Base-by-base conservation (phyloP, 345 rosid genomes). In the Gynandropsis gynandra region DNA sequence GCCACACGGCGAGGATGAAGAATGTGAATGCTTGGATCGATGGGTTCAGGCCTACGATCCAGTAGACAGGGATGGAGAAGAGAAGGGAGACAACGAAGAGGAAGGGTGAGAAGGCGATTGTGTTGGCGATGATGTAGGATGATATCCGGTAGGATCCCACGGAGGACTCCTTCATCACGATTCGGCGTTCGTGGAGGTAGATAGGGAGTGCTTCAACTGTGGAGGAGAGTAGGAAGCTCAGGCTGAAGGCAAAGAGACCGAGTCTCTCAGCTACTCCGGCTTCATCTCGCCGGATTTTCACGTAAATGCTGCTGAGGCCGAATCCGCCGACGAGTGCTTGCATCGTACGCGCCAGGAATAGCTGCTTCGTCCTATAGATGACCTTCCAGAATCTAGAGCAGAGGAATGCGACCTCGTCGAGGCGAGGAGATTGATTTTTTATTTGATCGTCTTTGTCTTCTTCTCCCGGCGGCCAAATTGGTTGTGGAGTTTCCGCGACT, bases 161-260 rank as follows among this genome's bases (percentile, higher is more conserved):
- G 0, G 98, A 83, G 6, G 95, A 52, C 58, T 90, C 98, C 65
- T 84, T 90, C 98, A 87, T 87, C 9, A 90, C 50, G 10, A 90
- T 89, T 0, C 83, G 77, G 11, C 96, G 77, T 55, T 90, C 96
- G 41, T 79, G 89, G 10, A 87, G 95, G 71, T 72, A 87, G 7
- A 87, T 84, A 0, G 98, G 96, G 32, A 90, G 85, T 8, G 98
- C 95, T 72, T 90, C 98, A 0, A 87, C 95, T 1, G 96, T 87
- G 8, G 96, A 83, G 15, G 96, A 90, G 11, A 90, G 80, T 9
- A 90, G 83, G 67, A 84, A 87, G 63, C 96, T 84, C 16, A 90
- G 78, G 47, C 95, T 81, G 56, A 90, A 90, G 1, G 96, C 98
- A 7, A 90, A 87, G 0, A 87, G 72, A 0, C 96, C 95, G 11